Percentiles rank a stretch among this genome's conserved stretches.
Conservation (phyloP, 768 basidiomycete genomes). For the Suillus americanus region DNA sequence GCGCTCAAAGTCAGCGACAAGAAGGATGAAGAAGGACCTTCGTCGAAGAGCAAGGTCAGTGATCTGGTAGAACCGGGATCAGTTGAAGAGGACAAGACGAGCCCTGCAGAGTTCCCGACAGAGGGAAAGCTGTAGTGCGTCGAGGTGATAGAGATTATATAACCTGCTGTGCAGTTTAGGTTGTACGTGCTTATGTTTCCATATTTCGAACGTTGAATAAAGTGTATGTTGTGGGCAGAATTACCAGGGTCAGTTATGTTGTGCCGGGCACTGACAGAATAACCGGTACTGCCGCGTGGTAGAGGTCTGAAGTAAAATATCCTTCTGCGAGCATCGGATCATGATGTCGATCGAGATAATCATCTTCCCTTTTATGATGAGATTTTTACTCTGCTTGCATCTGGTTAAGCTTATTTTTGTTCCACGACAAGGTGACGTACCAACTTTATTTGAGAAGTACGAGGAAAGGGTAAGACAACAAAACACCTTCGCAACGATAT, state of each 20-base stretch:
- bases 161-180: not conserved
- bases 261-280: not conserved
- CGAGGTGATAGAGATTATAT: not conserved
- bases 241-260: not conserved
- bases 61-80: not conserved
- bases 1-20: slow-evolving; percentile 12
- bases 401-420: not conserved
- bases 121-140: slow-evolving; percentile 12
- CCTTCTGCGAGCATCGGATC: not conserved
- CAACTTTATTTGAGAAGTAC: not conserved
- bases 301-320: not conserved
- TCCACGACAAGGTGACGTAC: not conserved
- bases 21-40: slow-evolving; percentile 2
- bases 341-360: not conserved
- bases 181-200: not conserved
- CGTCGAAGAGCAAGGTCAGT: not conserved
- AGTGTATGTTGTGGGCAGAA: not conserved
- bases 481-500: not conserved
- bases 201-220: not conserved
- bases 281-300: not conserved
- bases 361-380: not conserved
- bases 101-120: not conserved
- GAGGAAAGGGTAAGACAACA: not conserved
- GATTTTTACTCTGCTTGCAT: not conserved
- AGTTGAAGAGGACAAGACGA: not conserved